Conservation (phyloP, 1,284 basidiomycete genomes). For the Ceratobasidium theobromae region DNA sequence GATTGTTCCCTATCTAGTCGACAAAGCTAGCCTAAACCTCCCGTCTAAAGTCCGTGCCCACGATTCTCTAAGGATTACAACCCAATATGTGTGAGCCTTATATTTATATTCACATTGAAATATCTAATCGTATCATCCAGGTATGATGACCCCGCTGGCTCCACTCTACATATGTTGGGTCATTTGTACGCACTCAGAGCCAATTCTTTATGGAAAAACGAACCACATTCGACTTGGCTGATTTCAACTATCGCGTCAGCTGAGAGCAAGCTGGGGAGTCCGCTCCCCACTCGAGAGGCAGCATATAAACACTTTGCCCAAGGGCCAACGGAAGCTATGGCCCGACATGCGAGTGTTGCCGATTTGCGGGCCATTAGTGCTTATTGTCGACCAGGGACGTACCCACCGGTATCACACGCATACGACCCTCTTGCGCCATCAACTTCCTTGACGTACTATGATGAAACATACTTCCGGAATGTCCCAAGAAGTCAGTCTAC, state of each 20-base stretch:
- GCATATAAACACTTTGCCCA: constrained; percentile 47
- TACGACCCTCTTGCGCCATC: constrained; percentile 82
- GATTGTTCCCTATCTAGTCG: constrained; percentile 75
- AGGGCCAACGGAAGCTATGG: constrained; percentile 56
- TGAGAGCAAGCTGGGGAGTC: constrained; percentile 43
- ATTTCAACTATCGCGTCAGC: constrained; percentile 52
- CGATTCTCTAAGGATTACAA: constrained; percentile 66
- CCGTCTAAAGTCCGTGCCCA: constrained; percentile 60
- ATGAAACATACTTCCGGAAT: constrained; percentile 65
- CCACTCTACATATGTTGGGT: constrained; percentile 61
- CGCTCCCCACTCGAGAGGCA: constrained; percentile 40
- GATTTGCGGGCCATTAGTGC: constrained; percentile 58
- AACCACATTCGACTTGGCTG: constrained; percentile 69
- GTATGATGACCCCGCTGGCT: constrained; percentile 34
- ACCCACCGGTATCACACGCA: constrained; percentile 51
- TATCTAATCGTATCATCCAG: constrained; percentile 41
- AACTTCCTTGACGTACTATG: constrained; percentile 60
- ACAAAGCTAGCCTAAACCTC: constrained; percentile 74
- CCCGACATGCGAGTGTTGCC: constrained; percentile 73
- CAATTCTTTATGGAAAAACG: constrained; percentile 76
- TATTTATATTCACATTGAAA: constrained; percentile 23
- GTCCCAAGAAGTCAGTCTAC: not conserved
- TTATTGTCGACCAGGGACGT: constrained; percentile 66
- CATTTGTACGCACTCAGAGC: constrained; percentile 84
- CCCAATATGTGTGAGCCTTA: constrained; percentile 58